Conservation (phyloP, 2,329 filamentous ascomycete genomes). For the Phaeophleospora eucalypticola region DNA sequence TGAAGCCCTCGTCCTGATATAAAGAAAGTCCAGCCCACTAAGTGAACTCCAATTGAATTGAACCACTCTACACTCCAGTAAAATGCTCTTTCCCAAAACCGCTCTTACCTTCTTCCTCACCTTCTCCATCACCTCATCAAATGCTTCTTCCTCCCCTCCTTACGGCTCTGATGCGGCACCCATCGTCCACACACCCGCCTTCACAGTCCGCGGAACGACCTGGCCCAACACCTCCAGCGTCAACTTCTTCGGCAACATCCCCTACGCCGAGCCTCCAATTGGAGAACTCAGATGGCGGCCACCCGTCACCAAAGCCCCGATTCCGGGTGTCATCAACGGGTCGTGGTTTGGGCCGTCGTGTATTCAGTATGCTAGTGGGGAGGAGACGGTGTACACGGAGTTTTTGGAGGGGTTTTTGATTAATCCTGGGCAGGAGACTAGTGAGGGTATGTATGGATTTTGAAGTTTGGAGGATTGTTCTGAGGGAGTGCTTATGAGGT, state of each 20-base stretch:
- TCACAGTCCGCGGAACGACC: slow-evolving; percentile 12
- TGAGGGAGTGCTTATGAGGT: background rate
- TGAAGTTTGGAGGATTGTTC: background rate
- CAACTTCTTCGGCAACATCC: slow-evolving; percentile 17
- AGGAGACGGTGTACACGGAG: slow-evolving; percentile 12
- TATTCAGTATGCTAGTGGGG: slow-evolving; percentile 14
- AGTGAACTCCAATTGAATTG: no score
- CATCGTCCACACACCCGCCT: background rate
- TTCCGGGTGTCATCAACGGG: slow-evolving; percentile 11
- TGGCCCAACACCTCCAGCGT: slow-evolving; percentile 15
- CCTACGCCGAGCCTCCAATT: slow-evolving; percentile 13
- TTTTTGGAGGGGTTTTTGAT: slow-evolving; percentile 11
- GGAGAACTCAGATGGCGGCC: slow-evolving; percentile 12
- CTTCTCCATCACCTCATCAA: no score
- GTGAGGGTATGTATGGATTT: slow-evolving; percentile 7
- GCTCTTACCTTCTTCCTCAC: no score
- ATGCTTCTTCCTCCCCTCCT: background rate
- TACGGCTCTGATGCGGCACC: background rate
- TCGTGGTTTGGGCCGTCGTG: slow-evolving; percentile 16
- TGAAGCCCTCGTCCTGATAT: no score
- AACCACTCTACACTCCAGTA: no score
- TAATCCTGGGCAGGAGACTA: slow-evolving; percentile 10
- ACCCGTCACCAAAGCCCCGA: slow-evolving; percentile 15
- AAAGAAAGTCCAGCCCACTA: no score
- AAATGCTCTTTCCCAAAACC: no score